phyloP scores from a whole-genome alignment of 148 eudicot species.

The Hydrangea macrophylla region DNA sequence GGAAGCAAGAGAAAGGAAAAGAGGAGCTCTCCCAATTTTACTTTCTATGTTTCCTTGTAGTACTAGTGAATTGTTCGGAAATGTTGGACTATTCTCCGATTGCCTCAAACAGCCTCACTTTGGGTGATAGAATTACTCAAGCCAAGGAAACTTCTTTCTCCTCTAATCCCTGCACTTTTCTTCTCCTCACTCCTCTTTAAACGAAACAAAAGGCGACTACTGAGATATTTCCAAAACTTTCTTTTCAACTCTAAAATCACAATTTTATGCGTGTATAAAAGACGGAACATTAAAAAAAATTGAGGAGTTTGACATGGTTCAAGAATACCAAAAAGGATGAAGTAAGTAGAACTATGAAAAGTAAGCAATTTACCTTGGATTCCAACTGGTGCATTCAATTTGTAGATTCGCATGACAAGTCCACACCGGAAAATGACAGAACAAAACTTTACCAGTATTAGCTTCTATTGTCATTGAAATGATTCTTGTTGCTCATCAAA shows the following conservation, averaged over 20 bases:
- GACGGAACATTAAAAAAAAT: neutral
- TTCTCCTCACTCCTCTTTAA: neutral
- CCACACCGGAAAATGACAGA: conserved; percentile 22
- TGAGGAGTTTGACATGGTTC: neutral
- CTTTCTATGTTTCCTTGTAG: neutral
- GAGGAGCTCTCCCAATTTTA: conserved; percentile 8
- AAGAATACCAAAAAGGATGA: neutral
- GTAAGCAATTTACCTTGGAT: conserved; percentile 53
- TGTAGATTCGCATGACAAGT: conserved; percentile 23
- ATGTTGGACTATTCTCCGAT: neutral
- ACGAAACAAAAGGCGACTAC: neutral
- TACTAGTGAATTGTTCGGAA: neutral
- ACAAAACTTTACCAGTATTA: conserved; percentile 17
- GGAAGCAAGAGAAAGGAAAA: neutral
- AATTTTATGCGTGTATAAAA: neutral
- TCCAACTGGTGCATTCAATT: conserved; percentile 49
- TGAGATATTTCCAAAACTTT: neutral
- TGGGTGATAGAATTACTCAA: neutral
- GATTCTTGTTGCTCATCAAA: conserved; percentile 1
- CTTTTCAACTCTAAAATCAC: neutral
- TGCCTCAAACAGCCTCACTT: neutral
- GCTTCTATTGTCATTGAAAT: neutral
- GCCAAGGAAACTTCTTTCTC: neutral
- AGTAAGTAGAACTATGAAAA: conserved; percentile 7
- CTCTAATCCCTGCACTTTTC: neutral